Evolutionary conservation across 495 filamentous ascomycete genomes (phyloP), one percentile per base, ranked within the genome.

Genomic region (Clavariopsis aquatica): DNA sequence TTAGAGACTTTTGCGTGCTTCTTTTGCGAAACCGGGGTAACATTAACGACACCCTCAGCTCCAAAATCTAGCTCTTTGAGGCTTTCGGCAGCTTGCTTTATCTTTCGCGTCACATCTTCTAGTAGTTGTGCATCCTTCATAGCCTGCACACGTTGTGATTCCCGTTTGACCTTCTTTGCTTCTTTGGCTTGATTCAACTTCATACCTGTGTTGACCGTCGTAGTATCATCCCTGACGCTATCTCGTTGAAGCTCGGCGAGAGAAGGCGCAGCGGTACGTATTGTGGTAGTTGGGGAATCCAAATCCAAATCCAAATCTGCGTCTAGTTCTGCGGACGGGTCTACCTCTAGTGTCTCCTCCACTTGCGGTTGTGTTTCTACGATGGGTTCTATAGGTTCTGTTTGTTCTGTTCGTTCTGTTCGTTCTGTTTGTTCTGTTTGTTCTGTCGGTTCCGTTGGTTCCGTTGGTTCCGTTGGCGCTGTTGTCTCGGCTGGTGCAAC

Each of bases 181-280:
- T 94, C 96, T 80, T 96, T 96, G 6, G 91, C 90, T 71, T 96
- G 90, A 72, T 96, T 96, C 51, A 96, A 74, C 69, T 91, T 90
- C 90, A 96, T 96, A 8, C 91, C 92, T 20, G 89, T 83, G 72
- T 96, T 96, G 72, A 85, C 90, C 23, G 91, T 68, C 34, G 81
- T 77, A 53, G 81, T 78, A 62, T 87, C 85, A 24, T 83, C 79
- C 15, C 72, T 63, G 1, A 55, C 0, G 8, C 36, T 77, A 65
- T 63, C 78, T 78, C 36, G 79, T 78, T n/a, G 78, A 78, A 55
- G 75, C 69, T 58, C 47, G 23, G 17, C 23, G 1, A 45, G 29
- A 43, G 29, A 15, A 19, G 49, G 49, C 6, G 49, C 49, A 13
- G 43, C 7, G 19, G 57, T n/a, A n/a, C 24, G n/a, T 9, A 20